Base-by-base conservation (phyloP, 1,284 basidiomycete species). In the Thelephora terrestris region DNA sequence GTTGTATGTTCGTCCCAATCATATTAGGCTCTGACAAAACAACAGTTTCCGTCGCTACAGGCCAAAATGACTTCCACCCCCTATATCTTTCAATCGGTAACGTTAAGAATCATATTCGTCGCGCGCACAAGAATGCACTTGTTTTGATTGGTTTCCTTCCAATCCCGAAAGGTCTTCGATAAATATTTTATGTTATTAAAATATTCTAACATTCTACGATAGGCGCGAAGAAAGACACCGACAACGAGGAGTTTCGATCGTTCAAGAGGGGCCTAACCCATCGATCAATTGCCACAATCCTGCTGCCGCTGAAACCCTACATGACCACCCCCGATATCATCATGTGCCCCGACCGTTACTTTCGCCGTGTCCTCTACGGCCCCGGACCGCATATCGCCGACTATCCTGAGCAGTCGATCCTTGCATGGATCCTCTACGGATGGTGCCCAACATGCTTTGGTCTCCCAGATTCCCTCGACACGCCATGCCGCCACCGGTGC, bases 311-410 rank as follows among this genome's bases (percentile, higher is more conserved):
- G 2, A 47, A 42, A 9, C 51, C 53, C 0, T 47, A 18, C 7
- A 62, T 62, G 56, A 50, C 49, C 18, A 50, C 24, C 0, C 59
- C 58, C 7, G 52, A 58, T 14, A 46, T 61, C 0, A 42, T 52
- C 0, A 48, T 32, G 4, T 64, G 61, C 38, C 18, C 48, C 1
- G 61, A 64, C 38, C 53, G 52, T 3, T 56, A 62, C 37, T 62
- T 45, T 43, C 48, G 53, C 3, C 43, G 47, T 2, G 48, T 50
- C 2, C 56, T 64, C 16, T 61, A 50, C 24, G 46, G 43, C 6
- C 51, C 53, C 4, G 55, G 53, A 1, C 55, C 50, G 2, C 52
- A 47, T 38, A 54, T 56, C 21, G 55, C 51, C 1, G 55, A 56
- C 42, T 54, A 56, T 38, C 49, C 50, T 2, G 46, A 56, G 21